These are phyloP conservation scores for Elaeagnus macrophylla DNA, from an alignment of 306 rosid genomes.

Conservation along the genomic window DNA sequence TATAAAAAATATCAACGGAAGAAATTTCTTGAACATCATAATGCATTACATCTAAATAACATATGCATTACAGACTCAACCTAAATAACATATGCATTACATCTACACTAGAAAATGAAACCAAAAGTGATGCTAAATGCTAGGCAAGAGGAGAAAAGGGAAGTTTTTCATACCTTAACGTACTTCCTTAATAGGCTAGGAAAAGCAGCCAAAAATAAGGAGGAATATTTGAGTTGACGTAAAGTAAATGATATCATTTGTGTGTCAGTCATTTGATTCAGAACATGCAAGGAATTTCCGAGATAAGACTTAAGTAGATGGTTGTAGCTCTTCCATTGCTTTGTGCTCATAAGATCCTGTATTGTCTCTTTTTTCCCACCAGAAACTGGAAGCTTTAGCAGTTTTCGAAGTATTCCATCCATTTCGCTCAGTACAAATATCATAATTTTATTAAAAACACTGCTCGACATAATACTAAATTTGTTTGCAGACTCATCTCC, in stretches of 20 bases:
- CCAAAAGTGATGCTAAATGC: not conserved
- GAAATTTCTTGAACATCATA: not conserved
- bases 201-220: slow-evolving; percentile 72
- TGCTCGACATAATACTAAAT: slow-evolving; percentile 66
- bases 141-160: slow-evolving; percentile 4
- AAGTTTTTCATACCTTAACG: slow-evolving; percentile 52
- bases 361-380: slow-evolving; percentile 83
- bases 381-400: slow-evolving; percentile 65
- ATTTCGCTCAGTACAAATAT: slow-evolving; percentile 67
- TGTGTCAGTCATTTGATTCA: slow-evolving; percentile 95
- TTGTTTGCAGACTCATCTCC: slow-evolving; percentile 41
- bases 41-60: not conserved
- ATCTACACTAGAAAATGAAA: not conserved
- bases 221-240: slow-evolving; percentile 68
- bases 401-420: slow-evolving; percentile 75
- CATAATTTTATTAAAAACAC: slow-evolving; percentile 87
- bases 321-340: slow-evolving; percentile 62
- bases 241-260: slow-evolving; percentile 85
- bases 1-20: not conserved
- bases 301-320: slow-evolving; percentile 85
- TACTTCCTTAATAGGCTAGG: slow-evolving; percentile 83
- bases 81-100: not conserved
- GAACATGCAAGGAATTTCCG: slow-evolving; percentile 80
- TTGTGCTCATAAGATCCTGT: slow-evolving; percentile 50
- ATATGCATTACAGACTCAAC: not conserved